Base-by-base conservation (phyloP, 345 rosid genomes). In the Citrus trifoliata region DNA sequence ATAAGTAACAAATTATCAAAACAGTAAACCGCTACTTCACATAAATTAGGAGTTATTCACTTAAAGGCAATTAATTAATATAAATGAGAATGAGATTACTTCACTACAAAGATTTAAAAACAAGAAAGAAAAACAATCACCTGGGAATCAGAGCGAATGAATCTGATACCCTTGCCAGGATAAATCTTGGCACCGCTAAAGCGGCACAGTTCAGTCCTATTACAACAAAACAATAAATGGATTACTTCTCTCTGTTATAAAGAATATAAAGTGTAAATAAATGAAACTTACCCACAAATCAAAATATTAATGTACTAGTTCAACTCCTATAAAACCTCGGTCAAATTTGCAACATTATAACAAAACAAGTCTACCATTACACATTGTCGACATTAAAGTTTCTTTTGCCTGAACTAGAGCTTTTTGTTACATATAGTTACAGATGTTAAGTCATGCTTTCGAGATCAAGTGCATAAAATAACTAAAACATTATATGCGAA, bases 181-280 rank as follows among this genome's bases (percentile, higher is more conserved):
- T 90, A 92, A 46, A 90, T 92, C 92, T 92, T 92, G 62, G 87
- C 88, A 7, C 94, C 94, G 7, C 94, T 90, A 72, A 92, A 92
- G 18, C 93, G 96, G 79, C 94, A 92, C 48, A 89, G 92, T 74
- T 92, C 91, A 7, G 92, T 92, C 86, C 90, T 90, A 40, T 60
- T 0, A 79, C 21, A 60, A 28, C 24, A 75, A 32, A 64, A 37
- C 7, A 2, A 61, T 6, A 37, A 21, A 78, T 22, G 37, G 14
- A 2, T 14, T 21, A 67, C 22, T 80, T 70, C 62, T 14, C 16
- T 63, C n/a, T n/a, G 2, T 10, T 2, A 27, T 18, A 13, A 12
- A 4, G 18, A 35, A 22, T 9, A 10, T 10, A 53, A 53, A 51
- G 10, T 28, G 12, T 10, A 27, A 58, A 30, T 12, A 70, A 25